Percentiles rank a stretch among this genome's conserved stretches.
These are phyloP conservation scores for Achlya hypogyna DNA, from an alignment of 352 stramenopile genomes.

Conservation along the genomic window DNA sequence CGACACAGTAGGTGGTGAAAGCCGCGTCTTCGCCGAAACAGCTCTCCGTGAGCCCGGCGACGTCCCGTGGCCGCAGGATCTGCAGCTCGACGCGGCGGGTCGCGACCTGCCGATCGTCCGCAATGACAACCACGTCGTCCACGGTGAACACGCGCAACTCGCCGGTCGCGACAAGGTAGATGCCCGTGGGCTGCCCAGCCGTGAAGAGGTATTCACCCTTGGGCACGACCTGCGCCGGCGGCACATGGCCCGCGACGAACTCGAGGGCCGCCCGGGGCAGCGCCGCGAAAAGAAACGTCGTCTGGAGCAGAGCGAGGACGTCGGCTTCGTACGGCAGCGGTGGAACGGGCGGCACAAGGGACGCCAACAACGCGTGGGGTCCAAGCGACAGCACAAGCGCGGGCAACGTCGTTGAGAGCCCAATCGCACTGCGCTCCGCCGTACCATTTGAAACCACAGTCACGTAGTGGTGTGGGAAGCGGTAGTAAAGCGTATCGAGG, in stretches of 20 bases:
- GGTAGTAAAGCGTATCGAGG: conserved; percentile 36
- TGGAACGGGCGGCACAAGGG: background rate
- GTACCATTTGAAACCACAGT: conserved; percentile 32
- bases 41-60: conserved; percentile 34
- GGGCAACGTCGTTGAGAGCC: conserved; percentile 28
- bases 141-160: conserved; percentile 37
- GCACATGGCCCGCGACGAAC: conserved; percentile 41
- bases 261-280: conserved; percentile 30
- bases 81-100: conserved; percentile 42
- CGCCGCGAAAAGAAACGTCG: conserved; percentile 37
- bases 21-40: conserved; percentile 26
- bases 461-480: conserved; percentile 29
- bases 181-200: conserved; percentile 30
- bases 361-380: background rate
- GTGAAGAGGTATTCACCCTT: conserved; percentile 51
- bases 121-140: conserved; percentile 24
- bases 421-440: conserved; percentile 39
- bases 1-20: conserved; percentile 43
- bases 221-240: conserved; percentile 22
- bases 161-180: conserved; percentile 38
- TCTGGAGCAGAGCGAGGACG: conserved; percentile 27
- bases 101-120: conserved; percentile 16
- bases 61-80: conserved; percentile 40
- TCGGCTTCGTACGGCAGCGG: conserved; percentile 10
- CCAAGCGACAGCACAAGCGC: conserved; percentile 36